These are phyloP conservation scores for Pseudogymnoascus sp. DNA, from an alignment of 2,329 filamentous ascomycete species.

Conservation along the genomic window DNA sequence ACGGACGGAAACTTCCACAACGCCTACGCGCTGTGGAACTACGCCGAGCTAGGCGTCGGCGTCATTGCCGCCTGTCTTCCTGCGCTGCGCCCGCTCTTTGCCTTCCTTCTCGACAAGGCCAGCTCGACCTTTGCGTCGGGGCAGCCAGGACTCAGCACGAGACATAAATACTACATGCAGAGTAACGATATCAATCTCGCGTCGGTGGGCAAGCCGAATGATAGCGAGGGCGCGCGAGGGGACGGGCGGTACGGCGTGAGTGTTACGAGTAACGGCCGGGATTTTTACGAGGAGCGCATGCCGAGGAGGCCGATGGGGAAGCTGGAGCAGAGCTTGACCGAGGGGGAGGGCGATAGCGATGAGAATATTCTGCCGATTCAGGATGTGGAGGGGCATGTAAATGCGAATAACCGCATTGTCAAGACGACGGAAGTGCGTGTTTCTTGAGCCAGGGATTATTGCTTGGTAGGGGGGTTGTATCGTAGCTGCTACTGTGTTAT, in stretches of 20 bases:
- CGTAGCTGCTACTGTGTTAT: conserved; percentile 2
- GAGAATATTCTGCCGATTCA: conserved; percentile 17
- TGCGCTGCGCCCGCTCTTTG: conserved; percentile 34
- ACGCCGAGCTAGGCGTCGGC: conserved; percentile 36
- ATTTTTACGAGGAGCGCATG: conserved; percentile 8
- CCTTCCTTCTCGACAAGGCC: conserved; percentile 26
- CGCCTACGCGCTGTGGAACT: conserved; percentile 37
- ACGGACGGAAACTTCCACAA: conserved; percentile 27
- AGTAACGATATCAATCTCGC: conserved; percentile 18
- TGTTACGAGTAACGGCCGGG: conserved; percentile 12
- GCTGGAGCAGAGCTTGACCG: conserved; percentile 10
- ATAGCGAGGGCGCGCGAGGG: background rate
- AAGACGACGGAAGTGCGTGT: conserved; percentile 18
- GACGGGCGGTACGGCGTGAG: conserved; percentile 14
- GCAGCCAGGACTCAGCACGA: background rate
- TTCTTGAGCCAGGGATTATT: background rate
- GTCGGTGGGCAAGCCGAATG: conserved; percentile 10
- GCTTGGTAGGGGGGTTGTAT: background rate
- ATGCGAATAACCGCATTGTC: conserved; percentile 11
- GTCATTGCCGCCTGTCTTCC: conserved; percentile 37
- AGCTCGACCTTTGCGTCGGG: conserved; percentile 8
- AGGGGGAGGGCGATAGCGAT: conserved; percentile 14
- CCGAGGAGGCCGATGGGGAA: conserved; percentile 14
- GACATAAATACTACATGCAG: conserved; percentile 20
- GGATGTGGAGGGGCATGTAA: conserved; percentile 9